A percentile compares a stretch with the other conserved stretches of the same genome.
Conservation (phyloP, 1,284 basidiomycete species). For the Phaffia rhodozyma region DNA sequence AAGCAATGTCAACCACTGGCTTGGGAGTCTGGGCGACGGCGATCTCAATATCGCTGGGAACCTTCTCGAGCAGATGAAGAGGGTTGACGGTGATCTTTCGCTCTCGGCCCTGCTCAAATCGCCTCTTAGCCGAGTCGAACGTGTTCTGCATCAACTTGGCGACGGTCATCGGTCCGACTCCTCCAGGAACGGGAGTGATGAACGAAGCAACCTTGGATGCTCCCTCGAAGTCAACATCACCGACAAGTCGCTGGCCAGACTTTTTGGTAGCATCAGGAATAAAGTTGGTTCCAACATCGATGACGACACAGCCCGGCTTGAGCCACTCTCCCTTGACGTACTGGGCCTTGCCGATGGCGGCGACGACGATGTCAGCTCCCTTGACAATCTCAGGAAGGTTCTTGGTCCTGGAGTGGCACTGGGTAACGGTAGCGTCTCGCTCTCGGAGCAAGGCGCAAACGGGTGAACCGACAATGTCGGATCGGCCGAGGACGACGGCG, state of each 20-base stretch:
- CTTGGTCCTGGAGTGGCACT: conserved; percentile 85
- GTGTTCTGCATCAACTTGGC: conserved; percentile 98
- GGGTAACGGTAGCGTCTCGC: conserved; percentile 90
- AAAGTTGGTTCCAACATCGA: conserved; percentile 97
- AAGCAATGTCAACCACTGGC: conserved; percentile 66
- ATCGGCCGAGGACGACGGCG: conserved; percentile 88
- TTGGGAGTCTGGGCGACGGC: conserved; percentile 92
- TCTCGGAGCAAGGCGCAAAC: conserved; percentile 81
- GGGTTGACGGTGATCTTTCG: conserved; percentile 61
- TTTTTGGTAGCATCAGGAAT: conserved; percentile 84
- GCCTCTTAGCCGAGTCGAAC: conserved; percentile 65
- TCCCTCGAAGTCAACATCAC: conserved; percentile 80
- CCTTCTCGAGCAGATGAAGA: conserved; percentile 65
- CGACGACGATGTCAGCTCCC: conserved; percentile 80
- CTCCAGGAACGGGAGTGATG: conserved; percentile 96
- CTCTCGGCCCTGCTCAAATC: conserved; percentile 54
- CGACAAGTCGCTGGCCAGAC: conserved; percentile 88
- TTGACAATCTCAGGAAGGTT: conserved; percentile 67
- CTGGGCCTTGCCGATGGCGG: conserved; percentile 84
- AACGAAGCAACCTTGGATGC: conserved; percentile 66
- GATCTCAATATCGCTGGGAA: conserved; percentile 93
- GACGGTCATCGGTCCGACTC: conserved; percentile 99
- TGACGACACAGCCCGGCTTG: conserved; percentile 84
- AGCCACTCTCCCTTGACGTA: conserved; percentile 90
- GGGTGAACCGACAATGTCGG: conserved; percentile 95